Base-by-base conservation (phyloP, 2,329 filamentous ascomycete species). In the Rasamsonia emersonii region DNA sequence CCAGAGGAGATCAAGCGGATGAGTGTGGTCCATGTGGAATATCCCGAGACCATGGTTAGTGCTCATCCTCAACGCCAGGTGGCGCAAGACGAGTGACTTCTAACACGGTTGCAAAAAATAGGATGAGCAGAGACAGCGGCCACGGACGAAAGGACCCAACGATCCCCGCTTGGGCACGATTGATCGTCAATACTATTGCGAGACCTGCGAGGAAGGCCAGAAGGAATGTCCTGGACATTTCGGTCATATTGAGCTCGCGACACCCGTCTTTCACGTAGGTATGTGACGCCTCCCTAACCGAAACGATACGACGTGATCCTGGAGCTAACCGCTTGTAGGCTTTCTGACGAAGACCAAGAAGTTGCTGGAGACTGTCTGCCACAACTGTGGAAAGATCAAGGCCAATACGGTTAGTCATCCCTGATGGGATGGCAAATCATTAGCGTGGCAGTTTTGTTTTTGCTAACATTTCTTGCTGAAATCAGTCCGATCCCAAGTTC, bases 341-440 rank as follows among this genome's bases (percentile, higher is more conserved):
- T 99, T 95, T 65, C 82, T 99, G 67, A 93, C 85, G 62, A 96
- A 96, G 70, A 88, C 94, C 65, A 98, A 99, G 73, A 98, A 96
- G 72, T 77, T 99, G 51, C 71, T 98, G 61, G 93, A 98, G 73
- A 91, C 88, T 49, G 88, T 98, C 62, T 98, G 93, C 74, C 88
- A 94, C 68, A 95, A 93, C 64, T 98, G 93, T 73, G 89, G 88
- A 67, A 93, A 91, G 71, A 85, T 96, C 57, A 77, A 94, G 71
- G 82, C 86, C 66, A 88, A 96, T 75, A 84, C 86, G 80, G 89
- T 96, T 80, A 86, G 89, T 93, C 70, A 71, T 70, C 68, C 70
- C 70, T 68, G 59, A 54, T 58, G 63, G 66, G 61, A 70, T 69
- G 65, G 64, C 71, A 64, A 63, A 65, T 60, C 54, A 61, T 62